Evolutionary conservation across 345 rosid genomes (phyloP), one percentile per base, ranked within the genome.

Genomic region (Salix viminalis): DNA sequence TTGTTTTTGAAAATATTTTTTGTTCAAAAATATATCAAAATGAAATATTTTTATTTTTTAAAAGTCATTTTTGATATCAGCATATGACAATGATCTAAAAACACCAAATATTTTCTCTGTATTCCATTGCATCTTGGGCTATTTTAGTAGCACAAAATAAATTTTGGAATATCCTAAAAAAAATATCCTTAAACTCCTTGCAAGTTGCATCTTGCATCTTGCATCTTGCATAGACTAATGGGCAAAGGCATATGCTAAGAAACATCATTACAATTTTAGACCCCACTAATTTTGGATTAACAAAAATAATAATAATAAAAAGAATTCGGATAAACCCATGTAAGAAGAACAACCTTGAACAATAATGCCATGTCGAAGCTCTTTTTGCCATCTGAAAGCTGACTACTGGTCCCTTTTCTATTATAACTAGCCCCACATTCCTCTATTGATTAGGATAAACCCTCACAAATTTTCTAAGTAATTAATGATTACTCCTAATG

Each of bases 391-490:
- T 37, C 12, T 61, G 62, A 64, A 36, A 44, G 21, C 9, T 26
- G 19, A 0, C 23, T 19, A 10, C 1, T 42, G 7, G 64, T 26
- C 30, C 16, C 0, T 16, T 48, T 50, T 72, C 4, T 2, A 21
- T 56, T 36, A n/a, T 26, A 41, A 6, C 1, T 5, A 23, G 58
- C 19, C 52, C 66, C 78, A 34, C 50, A 56, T 52, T 34, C 2
- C 72, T 19, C 18, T 50, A 2, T 7, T 21, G 66, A 67, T 75
- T 50, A 66, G 65, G 77, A 75, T 75, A 66, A 75, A 58, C 7
- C 65, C 71, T 21, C 16, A 1, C 26, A 48, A 30, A 23, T 2
- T 74, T 74, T 32, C 54, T 39, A 8, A 74, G 21, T 32, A 32
- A 9, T 65, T 46, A 66, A 66, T 66, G 64, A 65, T 75, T 21